Base-by-base conservation (phyloP, 192 early-diverging fungal genomes). In the Coemansia sp. region DNA sequence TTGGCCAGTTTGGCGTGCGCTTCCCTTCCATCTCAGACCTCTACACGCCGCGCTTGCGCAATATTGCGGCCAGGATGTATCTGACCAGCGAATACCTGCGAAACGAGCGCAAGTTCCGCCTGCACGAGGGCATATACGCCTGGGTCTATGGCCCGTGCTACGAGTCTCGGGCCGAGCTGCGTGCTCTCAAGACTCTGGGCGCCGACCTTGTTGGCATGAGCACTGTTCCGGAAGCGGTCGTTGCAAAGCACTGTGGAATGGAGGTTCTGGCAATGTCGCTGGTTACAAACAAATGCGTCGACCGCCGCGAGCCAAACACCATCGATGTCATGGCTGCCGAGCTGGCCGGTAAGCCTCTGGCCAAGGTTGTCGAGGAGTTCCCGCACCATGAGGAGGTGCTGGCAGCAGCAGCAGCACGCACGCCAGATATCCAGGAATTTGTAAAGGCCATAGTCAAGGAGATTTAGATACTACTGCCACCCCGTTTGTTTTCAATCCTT, bases 171-270 rank as follows among this genome's bases (percentile, higher is more conserved):
- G 90, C 93, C 12, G 96, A 97, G 73, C 86, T 90, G 56, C 82
- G 94, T 7, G 87, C 87, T 64, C 84, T 97, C 52, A 80, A 78
- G 45, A 40, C 25, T 14, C 73, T 91, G 40, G 92, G 92, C 49
- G 95, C 86, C 14, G 95, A 96, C 75, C 83, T 87, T 29, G 95
- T 93, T 12, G 96, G 96, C 32, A 97, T 97, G 96, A 92, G 90
- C 48, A 96, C 94, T 6, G 88, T 93, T 12, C 94, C 95, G 1
- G 95, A 97, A 71, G 87, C 92, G 10, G 77, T 95, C 29, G 87
- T 92, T 25, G 94, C 94, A 18, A 86, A 89, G 48, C 95, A 97
- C 76, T 87, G 88, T 52, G 93, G 93, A 14, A 87, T 97, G 71
- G 84, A 88, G 59, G 91, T 95, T 0, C 73, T 97, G 42, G 94